These are phyloP conservation scores for Candida sanyaensis DNA, from an alignment of 1,139 yeast species.

Conservation along the genomic window DNA sequence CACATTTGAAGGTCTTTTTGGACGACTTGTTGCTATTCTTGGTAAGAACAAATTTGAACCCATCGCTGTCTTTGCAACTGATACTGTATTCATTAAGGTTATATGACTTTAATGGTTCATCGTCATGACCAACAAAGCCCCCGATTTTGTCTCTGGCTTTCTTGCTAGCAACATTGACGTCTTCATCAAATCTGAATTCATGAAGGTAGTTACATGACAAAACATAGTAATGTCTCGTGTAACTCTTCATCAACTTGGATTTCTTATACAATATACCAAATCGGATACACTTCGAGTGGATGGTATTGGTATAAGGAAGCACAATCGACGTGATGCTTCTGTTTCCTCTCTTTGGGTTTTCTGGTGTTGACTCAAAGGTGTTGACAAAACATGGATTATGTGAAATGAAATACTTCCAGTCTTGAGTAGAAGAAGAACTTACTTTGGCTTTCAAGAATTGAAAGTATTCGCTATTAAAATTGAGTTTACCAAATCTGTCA, in stretches of 20 bases:
- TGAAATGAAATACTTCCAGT: constrained; percentile 44
- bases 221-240: constrained; percentile 39
- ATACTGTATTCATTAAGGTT: constrained; percentile 43
- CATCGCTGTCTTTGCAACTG: constrained; percentile 33
- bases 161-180: constrained; percentile 12
- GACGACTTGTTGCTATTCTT: constrained; percentile 26
- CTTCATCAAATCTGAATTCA: constrained; percentile 41
- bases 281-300: constrained; percentile 48
- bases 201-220: constrained; percentile 49
- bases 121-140: constrained; percentile 45
- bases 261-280: constrained; percentile 47
- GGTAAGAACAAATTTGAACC: constrained; percentile 36
- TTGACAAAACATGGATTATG: constrained; percentile 41
- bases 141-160: constrained; percentile 37
- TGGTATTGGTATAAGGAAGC: constrained; percentile 39
- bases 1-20: constrained; percentile 44
- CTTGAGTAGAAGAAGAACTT: constrained; percentile 24
- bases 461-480: constrained; percentile 16
- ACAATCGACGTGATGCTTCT: constrained; percentile 31
- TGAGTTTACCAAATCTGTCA: constrained; percentile 38
- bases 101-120: constrained; percentile 43
- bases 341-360: constrained; percentile 30
- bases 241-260: constrained; percentile 43
- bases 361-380: constrained; percentile 26
- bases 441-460: constrained; percentile 24